A percentile compares a stretch with the other conserved stretches of the same genome.
These are phyloP conservation scores for Didymella sp. DNA, from an alignment of 2,329 filamentous ascomycete species.

Conservation along the genomic window DNA sequence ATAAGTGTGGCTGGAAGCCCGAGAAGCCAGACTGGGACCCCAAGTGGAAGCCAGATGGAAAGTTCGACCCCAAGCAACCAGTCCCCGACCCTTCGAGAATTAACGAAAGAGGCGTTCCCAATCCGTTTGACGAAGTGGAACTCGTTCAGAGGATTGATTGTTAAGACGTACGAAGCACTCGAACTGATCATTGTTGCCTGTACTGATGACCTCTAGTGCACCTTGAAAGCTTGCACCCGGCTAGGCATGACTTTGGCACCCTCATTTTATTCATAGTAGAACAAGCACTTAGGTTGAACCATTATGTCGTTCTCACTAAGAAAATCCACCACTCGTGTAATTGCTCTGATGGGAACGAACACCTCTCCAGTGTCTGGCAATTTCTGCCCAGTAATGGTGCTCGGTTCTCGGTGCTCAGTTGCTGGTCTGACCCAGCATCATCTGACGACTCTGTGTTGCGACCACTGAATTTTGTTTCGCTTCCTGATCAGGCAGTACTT, in stretches of 20 bases:
- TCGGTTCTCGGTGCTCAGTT: background rate
- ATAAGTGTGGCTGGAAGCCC: conserved; percentile 1
- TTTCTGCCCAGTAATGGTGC: background rate
- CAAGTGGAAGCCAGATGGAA: background rate
- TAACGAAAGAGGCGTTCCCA: conserved; percentile 1
- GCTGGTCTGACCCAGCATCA: conserved; percentile 4
- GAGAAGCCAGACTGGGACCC: background rate
- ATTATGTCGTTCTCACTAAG: background rate
- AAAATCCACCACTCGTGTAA: too few relatives aligned
- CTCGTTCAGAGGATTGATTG: conserved; percentile 1
- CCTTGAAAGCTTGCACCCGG: background rate
- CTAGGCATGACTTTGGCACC: background rate
- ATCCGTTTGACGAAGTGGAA: background rate
- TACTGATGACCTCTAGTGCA: background rate
- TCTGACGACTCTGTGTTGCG: conserved; percentile 17
- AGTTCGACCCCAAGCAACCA: background rate
- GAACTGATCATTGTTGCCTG: too few relatives aligned
- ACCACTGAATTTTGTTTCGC: conserved; percentile 2
- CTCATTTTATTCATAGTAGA: background rate
- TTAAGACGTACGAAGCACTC: background rate
- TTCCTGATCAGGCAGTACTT: conserved; percentile 7
- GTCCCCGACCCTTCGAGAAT: background rate
- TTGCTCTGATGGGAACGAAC: background rate
- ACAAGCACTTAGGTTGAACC: background rate
- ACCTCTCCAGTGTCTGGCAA: background rate